Conservation (phyloP, 176 grass and related monocot genomes). For the Tillandsia leiboldiana region DNA sequence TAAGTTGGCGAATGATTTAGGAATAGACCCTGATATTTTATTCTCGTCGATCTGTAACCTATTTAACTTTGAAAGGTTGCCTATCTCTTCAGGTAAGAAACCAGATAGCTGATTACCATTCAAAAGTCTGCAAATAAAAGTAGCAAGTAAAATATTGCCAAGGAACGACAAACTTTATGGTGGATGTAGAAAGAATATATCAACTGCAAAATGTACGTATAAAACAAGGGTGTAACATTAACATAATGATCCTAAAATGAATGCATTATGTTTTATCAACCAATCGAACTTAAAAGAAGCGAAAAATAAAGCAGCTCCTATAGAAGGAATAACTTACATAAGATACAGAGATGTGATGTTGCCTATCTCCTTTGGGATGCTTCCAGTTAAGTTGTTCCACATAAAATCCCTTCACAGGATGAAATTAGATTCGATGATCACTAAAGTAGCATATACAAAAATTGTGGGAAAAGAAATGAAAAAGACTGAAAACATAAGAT, state of each 20-base stretch:
- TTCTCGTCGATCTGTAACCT: constrained; percentile 86
- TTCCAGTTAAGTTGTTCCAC: constrained; percentile 92
- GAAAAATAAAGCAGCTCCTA: neutral
- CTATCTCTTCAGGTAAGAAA: constrained; percentile 76
- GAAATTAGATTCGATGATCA: neutral
- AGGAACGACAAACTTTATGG: too few relatives aligned
- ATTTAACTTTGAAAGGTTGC: constrained; percentile 53
- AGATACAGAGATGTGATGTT: constrained; percentile 56
- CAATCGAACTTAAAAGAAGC: too few relatives aligned
- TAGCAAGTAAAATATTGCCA: neutral
- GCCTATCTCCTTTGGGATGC: constrained; percentile 87
- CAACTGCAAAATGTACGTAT: too few relatives aligned
- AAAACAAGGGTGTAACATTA: too few relatives aligned
- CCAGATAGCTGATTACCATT: constrained; percentile 79
- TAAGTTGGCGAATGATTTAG: constrained; percentile 80
- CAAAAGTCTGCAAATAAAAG: constrained; percentile 52
- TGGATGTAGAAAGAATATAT: too few relatives aligned
- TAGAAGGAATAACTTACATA: constrained; percentile 38
- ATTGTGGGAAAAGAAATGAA: too few relatives aligned
- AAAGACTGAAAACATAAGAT: too few relatives aligned
- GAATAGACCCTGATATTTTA: constrained; percentile 72
- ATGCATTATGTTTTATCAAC: too few relatives aligned
- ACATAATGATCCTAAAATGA: too few relatives aligned
- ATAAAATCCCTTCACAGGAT: constrained; percentile 68
- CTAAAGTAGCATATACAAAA: too few relatives aligned